Conservation (phyloP, 1,139 yeast species). For the Zygoascus meyerae region DNA sequence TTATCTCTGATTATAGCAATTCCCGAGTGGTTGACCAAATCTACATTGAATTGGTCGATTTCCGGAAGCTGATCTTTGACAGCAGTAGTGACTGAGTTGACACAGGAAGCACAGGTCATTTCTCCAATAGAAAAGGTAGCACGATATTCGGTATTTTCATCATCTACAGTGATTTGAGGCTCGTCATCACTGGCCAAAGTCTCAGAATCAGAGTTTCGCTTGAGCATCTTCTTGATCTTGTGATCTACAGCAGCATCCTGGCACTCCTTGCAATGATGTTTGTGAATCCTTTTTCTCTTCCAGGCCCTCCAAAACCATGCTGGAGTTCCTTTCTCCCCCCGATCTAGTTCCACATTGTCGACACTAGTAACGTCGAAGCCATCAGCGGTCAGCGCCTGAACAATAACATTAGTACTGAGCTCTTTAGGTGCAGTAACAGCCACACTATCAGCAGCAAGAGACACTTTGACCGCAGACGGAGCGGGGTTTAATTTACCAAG, state of each 20-base stretch:
- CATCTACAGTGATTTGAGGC: constrained; percentile 7
- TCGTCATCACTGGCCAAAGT: not conserved
- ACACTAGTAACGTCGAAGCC: constrained; percentile 33
- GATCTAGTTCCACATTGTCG: constrained; percentile 13
- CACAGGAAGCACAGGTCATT: constrained; percentile 64
- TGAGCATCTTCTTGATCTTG: constrained; percentile 1
- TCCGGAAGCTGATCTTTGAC: constrained; percentile 38
- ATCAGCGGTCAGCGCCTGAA: constrained; percentile 19
- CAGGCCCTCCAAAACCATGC: constrained; percentile 10
- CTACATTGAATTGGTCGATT: constrained; percentile 32
- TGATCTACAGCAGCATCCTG: constrained; percentile 10
- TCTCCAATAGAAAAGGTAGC: constrained; percentile 57
- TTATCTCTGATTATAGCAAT: constrained; percentile 38
- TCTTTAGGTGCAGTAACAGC: constrained; percentile 20
- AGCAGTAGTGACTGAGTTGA: constrained; percentile 42
- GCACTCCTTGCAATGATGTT: constrained; percentile 19
- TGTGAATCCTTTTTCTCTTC: constrained; percentile 6
- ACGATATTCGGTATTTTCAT: constrained; percentile 31
- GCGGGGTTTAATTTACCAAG: constrained; percentile 24
- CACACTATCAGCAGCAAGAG: constrained; percentile 29
- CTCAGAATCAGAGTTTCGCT: not conserved
- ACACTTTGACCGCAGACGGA: constrained; percentile 26
- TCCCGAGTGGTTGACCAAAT: constrained; percentile 32
- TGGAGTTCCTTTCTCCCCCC: constrained; percentile 2
- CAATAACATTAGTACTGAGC: constrained; percentile 17